Evolutionary conservation across 208 protist genomes (phyloP).

Genomic region (Phytomonas sp.): DNA sequence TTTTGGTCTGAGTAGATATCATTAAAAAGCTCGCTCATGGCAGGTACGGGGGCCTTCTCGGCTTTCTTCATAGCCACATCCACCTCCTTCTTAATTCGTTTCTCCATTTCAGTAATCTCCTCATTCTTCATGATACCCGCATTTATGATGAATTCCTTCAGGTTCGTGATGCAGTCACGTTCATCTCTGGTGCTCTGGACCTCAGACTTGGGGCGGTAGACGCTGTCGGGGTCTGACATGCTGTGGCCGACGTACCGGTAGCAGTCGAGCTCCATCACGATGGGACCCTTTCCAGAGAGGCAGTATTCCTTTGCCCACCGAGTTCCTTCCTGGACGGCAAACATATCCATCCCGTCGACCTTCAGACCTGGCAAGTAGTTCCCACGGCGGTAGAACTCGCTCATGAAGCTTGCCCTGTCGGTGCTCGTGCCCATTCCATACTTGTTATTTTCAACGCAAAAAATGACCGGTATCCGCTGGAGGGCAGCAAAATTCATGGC

Average conservation of each 20-base stretch:
- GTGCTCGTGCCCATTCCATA: constrained; percentile 97
- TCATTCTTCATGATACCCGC: constrained; percentile 90
- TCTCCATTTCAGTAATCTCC: constrained; percentile 92
- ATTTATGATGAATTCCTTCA: constrained; percentile 75
- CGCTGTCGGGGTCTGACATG: constrained; percentile 97
- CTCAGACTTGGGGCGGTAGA: constrained; percentile 95
- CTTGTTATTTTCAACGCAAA: constrained; percentile 97
- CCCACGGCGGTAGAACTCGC: constrained; percentile 95
- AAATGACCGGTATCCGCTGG: constrained; percentile 96
- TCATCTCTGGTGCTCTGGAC: constrained; percentile 86
- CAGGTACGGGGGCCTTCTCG: constrained; percentile 60
- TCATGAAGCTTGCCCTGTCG: constrained; percentile 79
- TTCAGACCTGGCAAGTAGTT: constrained; percentile 95
- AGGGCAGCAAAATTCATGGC: constrained; percentile 97
- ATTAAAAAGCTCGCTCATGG: constrained; percentile 69
- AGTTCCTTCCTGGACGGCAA: constrained; percentile 91
- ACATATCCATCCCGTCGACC: constrained; percentile 96
- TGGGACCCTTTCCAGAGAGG: constrained; percentile 83
- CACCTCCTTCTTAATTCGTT: constrained; percentile 86
- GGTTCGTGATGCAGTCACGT: constrained; percentile 87
- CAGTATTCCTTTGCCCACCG: constrained; percentile 84
- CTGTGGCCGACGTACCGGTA: constrained; percentile 97
- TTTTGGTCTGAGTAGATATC: constrained; percentile 89
- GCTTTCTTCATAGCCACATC: constrained; percentile 88
- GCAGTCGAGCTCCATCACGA: constrained; percentile 94